Conservation (phyloP, 768 basidiomycete genomes). For the Pleurotus tuoliensis region DNA sequence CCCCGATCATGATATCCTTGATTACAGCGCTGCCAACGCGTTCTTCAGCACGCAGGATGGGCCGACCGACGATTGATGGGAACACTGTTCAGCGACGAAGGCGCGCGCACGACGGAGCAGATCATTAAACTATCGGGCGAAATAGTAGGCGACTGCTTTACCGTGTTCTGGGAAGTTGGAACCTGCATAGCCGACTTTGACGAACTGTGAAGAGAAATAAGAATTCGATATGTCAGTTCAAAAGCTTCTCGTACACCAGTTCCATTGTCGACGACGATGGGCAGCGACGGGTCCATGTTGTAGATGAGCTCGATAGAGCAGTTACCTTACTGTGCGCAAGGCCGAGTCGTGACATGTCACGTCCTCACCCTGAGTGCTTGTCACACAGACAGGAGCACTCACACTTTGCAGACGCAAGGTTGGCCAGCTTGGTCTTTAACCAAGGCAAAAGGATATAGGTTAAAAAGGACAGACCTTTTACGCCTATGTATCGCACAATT, state of each 20-base stretch:
- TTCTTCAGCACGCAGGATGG: constrained; percentile 96
- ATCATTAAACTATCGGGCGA: too few species aligned
- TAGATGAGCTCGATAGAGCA: neutral
- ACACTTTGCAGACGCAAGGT: too few species aligned
- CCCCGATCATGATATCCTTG: constrained; percentile 98
- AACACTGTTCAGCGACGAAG: constrained; percentile 56
- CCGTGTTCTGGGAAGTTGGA: constrained; percentile 96
- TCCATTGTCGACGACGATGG: constrained; percentile 84
- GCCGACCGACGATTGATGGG: constrained; percentile 93
- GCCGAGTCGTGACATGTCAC: too few species aligned
- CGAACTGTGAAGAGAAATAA: constrained; percentile 51
- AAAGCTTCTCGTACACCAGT: constrained; percentile 64
- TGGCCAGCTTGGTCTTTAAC: too few species aligned
- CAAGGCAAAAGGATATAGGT: too few species aligned
- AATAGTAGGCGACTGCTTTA: constrained; percentile 25
- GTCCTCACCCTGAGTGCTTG: too few species aligned
- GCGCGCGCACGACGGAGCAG: neutral
- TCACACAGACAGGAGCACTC: too few species aligned
- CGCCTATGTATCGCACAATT: too few species aligned
- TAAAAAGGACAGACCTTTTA: too few species aligned
- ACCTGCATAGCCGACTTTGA: constrained; percentile 87
- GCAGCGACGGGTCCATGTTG: constrained; percentile 43
- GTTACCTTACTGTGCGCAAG: too few species aligned
- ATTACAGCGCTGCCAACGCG: constrained; percentile 82
- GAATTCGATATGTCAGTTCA: neutral